Base-by-base conservation (phyloP, 2,329 filamentous ascomycete genomes). In the Colletotrichum musicola region DNA sequence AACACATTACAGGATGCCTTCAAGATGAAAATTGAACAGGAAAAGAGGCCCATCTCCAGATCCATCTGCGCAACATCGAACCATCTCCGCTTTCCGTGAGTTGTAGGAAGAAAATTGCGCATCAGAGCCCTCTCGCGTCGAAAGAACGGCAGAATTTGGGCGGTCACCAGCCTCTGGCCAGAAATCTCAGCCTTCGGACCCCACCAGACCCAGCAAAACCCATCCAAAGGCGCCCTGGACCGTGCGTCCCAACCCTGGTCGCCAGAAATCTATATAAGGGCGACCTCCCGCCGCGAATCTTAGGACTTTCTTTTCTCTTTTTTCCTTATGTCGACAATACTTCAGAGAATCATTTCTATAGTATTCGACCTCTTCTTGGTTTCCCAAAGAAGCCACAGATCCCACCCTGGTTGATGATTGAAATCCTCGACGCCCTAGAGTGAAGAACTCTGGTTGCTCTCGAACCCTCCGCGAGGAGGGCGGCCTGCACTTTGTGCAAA, bases 321-420 rank as follows among this genome's bases (percentile, higher is more conserved):
- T 85, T 84, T 84, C 81, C 84, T 88, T 81, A 81, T 85, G 85
- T 86, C 86, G 86, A 89, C 85, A 87, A 88, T 88, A 88, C 85
- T 86, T 86, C 81, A 88, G 82, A 94, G 93, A 95, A 95, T 95
- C 93, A 93, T 93, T 97, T 97, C 92, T 97, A 95, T 94, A 97
- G 94, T 95, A 91, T 88, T 93, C 90, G 90, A 94, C 92, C 88
- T 87, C 88, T 90, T 93, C 93, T 96, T 92, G 93, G 90, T 92
- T 95, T 89, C 90, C 89, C 88, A 94, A 89, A 92, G 87, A 87
- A 97, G 94, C 93, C 89, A 94, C 92, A 95, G 92, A 94, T 89
- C 90, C 90, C 89, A 95, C 90, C 92, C 93, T 94, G 93, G 93
- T 92, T 93, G 93, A 97, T 96, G 93, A 97, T 81, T 83, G 77